Evolutionary conservation across 805 yeast genomes (phyloP).

Genomic region (Spathaspora sp.): DNA sequence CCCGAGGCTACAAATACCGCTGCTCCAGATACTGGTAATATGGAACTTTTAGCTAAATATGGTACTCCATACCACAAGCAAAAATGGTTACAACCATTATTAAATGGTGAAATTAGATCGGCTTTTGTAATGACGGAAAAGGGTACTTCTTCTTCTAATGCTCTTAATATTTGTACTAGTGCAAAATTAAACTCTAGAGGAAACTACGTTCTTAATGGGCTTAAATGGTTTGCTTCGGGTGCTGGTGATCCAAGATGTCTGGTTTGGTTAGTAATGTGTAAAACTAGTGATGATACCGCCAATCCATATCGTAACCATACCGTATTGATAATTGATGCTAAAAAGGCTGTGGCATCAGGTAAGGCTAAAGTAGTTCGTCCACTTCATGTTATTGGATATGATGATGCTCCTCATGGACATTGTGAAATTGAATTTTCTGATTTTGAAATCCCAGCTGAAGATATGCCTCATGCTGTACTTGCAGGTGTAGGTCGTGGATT

Average conservation of each 20-base stretch:
- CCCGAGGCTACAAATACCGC: slow-evolving; percentile 58
- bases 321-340: slow-evolving; percentile 51
- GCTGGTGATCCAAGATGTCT: slow-evolving; percentile 64
- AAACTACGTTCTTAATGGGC: slow-evolving; percentile 51
- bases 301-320: slow-evolving; percentile 50
- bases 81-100: slow-evolving; percentile 49
- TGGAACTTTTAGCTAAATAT: slow-evolving; percentile 45
- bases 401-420: slow-evolving; percentile 74
- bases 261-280: slow-evolving; percentile 53
- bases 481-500: slow-evolving; percentile 54
- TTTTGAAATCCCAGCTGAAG: slow-evolving; percentile 43
- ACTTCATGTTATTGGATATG: slow-evolving; percentile 53
- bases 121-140: slow-evolving; percentile 67
- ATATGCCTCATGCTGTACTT: slow-evolving; percentile 38
- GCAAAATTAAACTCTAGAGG: slow-evolving; percentile 39
- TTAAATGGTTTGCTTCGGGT: slow-evolving; percentile 70
- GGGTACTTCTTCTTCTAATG: slow-evolving; percentile 59
- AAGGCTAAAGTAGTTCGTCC: slow-evolving; percentile 48
- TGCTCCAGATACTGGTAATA: slow-evolving; percentile 69
- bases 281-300: slow-evolving; percentile 29
- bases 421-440: slow-evolving; percentile 53
- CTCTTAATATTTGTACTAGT: slow-evolving; percentile 50
- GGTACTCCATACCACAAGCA: slow-evolving; percentile 35
- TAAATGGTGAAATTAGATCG: slow-evolving; percentile 53
- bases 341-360: slow-evolving; percentile 47